Evolutionary conservation across 768 basidiomycete genomes (phyloP), one percentile per base, ranked within the genome.

Genomic region (Kwoniella shandongensis): DNA sequence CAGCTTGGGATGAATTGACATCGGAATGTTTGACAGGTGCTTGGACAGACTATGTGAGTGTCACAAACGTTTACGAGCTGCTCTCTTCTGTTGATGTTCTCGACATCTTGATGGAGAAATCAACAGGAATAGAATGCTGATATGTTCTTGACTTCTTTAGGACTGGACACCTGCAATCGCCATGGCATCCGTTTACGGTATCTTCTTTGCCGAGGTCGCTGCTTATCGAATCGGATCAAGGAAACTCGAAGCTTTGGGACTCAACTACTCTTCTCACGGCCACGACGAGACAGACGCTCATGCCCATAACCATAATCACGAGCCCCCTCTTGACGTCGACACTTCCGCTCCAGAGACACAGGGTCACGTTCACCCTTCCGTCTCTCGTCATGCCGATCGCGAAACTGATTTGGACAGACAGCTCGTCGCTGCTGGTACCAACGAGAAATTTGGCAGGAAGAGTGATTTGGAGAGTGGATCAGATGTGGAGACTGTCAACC

Each of bases 211-310:
- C 47, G 92, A 98, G 76, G 75, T 97, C 15, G 69, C 88, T 45
- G 91, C 92, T 12, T 91, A 92, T 79, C 85, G 93, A 52, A 86
- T 87, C 81, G 94, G 93, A 0, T 86, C 83, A 0, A 79, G 84
- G 7, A 87, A 84, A 71, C 82, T 97, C 6, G 79, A 80, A 17
- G 80, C 81, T 55, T 74, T 89, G 6, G 89, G 90, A 10, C 68
- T 87, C 23, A 72, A 72, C 22, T 66, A 68, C 56, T 62, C 63
- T 71, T 50, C 65, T 17, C 69, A 71, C 44, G 61, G 66, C 22
- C 72, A 67, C 46, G 65, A 54, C 32, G 63, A 64, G 13, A 61
- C 66, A 30, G 67, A 66, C 38, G 65, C 54, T 17, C 61, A 73
- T 50, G 63, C 59, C n/a, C 65, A 70, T 49, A 44, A 61, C 20